Percentiles rank a stretch among this genome's conserved stretches.
These are phyloP conservation scores for Hawksworthiomyces lignivorus DNA, from an alignment of 2,329 filamentous ascomycete genomes.

Conservation along the genomic window DNA sequence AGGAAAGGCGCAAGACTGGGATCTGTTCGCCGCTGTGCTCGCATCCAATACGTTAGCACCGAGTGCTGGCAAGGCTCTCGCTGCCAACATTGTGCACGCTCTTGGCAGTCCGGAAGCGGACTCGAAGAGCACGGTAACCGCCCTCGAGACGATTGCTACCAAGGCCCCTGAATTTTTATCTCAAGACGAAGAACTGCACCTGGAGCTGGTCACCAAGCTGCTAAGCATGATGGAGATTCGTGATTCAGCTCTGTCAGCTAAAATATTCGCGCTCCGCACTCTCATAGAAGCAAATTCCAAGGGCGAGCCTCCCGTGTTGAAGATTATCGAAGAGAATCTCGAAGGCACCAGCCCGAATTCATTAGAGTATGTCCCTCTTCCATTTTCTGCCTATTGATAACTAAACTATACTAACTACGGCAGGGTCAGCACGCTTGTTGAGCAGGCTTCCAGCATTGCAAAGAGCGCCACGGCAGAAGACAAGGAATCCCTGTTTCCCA, in stretches of 20 bases:
- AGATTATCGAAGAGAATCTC: slow-evolving; percentile 49
- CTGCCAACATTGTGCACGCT: slow-evolving; percentile 20
- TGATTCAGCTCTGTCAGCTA: slow-evolving; percentile 30
- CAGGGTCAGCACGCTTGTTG: slow-evolving; percentile 46
- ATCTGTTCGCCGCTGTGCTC: slow-evolving; percentile 41
- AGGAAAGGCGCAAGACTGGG: slow-evolving; percentile 28
- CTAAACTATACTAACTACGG: too few species aligned
- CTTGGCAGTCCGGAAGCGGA: slow-evolving; percentile 17
- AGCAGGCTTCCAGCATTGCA: slow-evolving; percentile 36
- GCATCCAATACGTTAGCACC: slow-evolving; percentile 33
- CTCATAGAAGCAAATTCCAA: slow-evolving; percentile 36
- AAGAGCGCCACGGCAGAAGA: slow-evolving; percentile 16
- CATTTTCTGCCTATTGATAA: not conserved
- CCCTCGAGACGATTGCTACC: slow-evolving; percentile 40
- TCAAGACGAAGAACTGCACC: slow-evolving; percentile 36
- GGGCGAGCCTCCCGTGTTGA: slow-evolving; percentile 37
- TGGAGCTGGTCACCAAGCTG: slow-evolving; percentile 44
- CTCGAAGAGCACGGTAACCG: slow-evolving; percentile 29
- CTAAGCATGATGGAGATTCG: slow-evolving; percentile 46
- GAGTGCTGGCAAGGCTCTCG: slow-evolving; percentile 22
- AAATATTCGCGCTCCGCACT: slow-evolving; percentile 34
- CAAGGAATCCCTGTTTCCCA: slow-evolving; percentile 53
- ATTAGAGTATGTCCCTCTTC: slow-evolving; percentile 35
- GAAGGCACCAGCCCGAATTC: slow-evolving; percentile 41
- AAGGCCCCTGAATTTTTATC: slow-evolving; percentile 37